These are phyloP conservation scores for Cladosporium oxysporum DNA, from an alignment of 2,329 filamentous ascomycete species.

Conservation along the genomic window DNA sequence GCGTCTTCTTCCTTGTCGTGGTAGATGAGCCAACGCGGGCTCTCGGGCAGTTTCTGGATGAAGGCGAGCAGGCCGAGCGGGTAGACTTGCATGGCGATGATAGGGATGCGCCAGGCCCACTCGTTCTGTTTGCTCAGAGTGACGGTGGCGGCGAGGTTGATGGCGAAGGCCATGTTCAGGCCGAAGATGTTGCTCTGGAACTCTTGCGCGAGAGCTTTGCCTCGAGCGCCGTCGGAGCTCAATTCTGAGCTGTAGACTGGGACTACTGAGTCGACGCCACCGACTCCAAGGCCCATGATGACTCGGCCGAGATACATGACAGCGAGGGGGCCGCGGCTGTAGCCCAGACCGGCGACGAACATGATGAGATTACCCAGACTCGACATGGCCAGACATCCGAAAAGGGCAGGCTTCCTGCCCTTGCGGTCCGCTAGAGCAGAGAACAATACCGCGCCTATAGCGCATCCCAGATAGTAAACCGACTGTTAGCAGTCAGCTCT, in stretches of 20 bases:
- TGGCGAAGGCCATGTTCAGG: conserved; percentile 60
- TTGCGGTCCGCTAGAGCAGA: conserved; percentile 56
- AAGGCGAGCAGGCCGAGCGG: conserved; percentile 56
- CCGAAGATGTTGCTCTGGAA: conserved; percentile 67
- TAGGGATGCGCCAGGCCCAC: conserved; percentile 64
- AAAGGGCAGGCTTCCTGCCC: conserved; percentile 59
- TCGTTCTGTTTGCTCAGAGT: conserved; percentile 57
- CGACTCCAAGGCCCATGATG: conserved; percentile 59
- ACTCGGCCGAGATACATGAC: conserved; percentile 55
- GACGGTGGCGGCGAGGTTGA: conserved; percentile 59
- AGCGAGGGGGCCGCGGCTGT: conserved; percentile 43
- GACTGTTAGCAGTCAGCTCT: conserved; percentile 33
- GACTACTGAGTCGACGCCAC: conserved; percentile 62
- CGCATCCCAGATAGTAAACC: conserved; percentile 64
- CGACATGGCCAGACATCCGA: conserved; percentile 55
- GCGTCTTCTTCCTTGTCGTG: conserved; percentile 55
- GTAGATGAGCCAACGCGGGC: conserved; percentile 59
- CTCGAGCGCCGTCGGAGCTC: conserved; percentile 57
- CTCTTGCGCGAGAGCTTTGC: conserved; percentile 61
- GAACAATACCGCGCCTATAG: conserved; percentile 58
- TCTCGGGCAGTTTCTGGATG: conserved; percentile 57
- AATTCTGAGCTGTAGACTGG: conserved; percentile 62
- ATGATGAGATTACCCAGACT: conserved; percentile 61
- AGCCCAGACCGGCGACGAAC: conserved; percentile 58
- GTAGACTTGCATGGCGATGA: conserved; percentile 62